These are phyloP conservation scores for Macadamia integrifolia DNA, from an alignment of 164 flowering plant species.

Conservation along the genomic window DNA sequence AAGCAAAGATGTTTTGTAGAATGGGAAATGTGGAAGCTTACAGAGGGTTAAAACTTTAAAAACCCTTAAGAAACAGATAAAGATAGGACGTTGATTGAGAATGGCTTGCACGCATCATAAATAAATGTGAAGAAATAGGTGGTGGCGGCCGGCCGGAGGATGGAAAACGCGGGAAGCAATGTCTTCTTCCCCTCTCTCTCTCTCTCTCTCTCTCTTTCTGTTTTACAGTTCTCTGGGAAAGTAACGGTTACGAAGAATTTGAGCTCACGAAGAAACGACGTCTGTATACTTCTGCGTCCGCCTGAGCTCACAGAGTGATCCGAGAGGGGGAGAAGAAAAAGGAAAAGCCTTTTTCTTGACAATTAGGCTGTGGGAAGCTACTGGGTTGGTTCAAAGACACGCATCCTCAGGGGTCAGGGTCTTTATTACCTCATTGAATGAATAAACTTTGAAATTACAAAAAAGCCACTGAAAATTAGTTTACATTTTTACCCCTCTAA, in stretches of 20 bases:
- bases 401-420: too few relatives aligned
- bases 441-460: too few relatives aligned
- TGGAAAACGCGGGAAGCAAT: conserved; percentile 22
- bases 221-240: not conserved
- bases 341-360: too few relatives aligned
- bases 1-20: not conserved
- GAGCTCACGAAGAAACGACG: too few relatives aligned
- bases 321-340: too few relatives aligned
- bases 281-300: too few relatives aligned
- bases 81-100: not conserved
- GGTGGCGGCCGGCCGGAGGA: not conserved
- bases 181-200: conserved; percentile 8
- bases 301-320: too few relatives aligned
- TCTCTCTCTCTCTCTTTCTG: not conserved
- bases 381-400: too few relatives aligned
- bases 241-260: not conserved
- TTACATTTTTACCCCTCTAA: too few relatives aligned
- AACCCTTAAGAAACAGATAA: not conserved
- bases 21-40: not conserved
- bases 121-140: not conserved
- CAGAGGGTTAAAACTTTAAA: not conserved
- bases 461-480: too few relatives aligned
- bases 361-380: too few relatives aligned
- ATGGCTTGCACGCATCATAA: conserved; percentile 25
- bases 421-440: too few relatives aligned